Evolutionary conservation across 345 rosid species (phyloP), one percentile per base, ranked within the genome.

Genomic region (Erucastrum elatum): DNA sequence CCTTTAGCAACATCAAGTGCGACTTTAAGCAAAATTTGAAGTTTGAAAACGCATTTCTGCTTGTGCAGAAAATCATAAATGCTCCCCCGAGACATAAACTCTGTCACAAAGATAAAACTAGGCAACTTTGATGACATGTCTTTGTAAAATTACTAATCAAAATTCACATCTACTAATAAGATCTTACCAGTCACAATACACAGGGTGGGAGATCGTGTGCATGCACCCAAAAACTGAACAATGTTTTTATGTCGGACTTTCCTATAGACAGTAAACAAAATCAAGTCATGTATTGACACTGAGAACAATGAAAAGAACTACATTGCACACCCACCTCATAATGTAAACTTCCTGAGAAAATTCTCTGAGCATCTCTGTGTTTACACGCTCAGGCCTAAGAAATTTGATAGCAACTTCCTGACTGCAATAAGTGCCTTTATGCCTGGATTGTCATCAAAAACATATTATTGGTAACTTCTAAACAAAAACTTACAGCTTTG

Each of bases 381-480:
- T 89, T 59, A 90, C 93, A 76, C 81, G 85, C 82, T 94, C 98
- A 71, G 90, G 91, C 84, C 93, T 93, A 68, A 95, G 87, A 69
- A 95, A 77, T 85, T 95, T 95, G 82, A 93, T 82, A 68, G 99
- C 99, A 67, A 93, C 98, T 84, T 95, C 99, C 79, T 95, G 99
- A 85, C 97, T 90, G 68, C 91, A 91, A 75, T 91, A 93, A 60
- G 86, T 86, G 75, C 99, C 98, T 87, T 68, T 86, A 83, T 89
- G 94, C 84, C 99, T 95, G 91, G 70, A 80, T 77, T 75, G 66
- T 51, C 60, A 61, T 27, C 15, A 34, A 63, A 62, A 68, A 31
- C 8, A 69, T 64, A 70, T 30, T 21, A 53, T 39, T 29, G 5
- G n/a, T 63, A 79, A 79, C 37, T 68, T 80, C 61, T 68, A 29